Evolutionary conservation across 2,329 filamentous ascomycete species (phyloP).

Genomic region (Fusarium abutilonis): DNA sequence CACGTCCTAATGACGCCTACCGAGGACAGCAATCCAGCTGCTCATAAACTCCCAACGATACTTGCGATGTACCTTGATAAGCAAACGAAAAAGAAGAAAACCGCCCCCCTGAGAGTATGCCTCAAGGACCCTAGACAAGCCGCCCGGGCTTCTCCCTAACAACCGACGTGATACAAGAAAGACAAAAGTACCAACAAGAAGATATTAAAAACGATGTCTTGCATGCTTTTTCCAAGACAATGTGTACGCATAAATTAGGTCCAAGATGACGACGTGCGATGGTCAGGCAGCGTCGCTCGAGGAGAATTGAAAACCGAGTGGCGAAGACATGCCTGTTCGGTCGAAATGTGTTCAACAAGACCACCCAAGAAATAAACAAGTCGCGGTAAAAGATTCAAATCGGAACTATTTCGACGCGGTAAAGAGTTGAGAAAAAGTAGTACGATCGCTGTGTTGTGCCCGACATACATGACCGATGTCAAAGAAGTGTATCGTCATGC

Average conservation of each 20-base stretch:
- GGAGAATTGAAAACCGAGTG: constrained; percentile 39
- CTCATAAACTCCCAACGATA: constrained; percentile 37
- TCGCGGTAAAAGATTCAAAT: constrained; percentile 46
- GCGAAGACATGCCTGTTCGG: constrained; percentile 30
- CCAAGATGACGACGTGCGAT: constrained; percentile 39
- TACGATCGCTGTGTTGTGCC: constrained; percentile 70
- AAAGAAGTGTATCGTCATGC: constrained; percentile 65
- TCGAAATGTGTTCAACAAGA: constrained; percentile 45
- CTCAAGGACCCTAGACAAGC: constrained; percentile 45
- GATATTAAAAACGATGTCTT: constrained; percentile 42
- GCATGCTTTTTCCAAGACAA: constrained; percentile 42
- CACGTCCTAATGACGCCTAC: constrained; percentile 29
- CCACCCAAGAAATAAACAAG: constrained; percentile 45
- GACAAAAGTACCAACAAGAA: constrained; percentile 33
- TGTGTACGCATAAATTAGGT: constrained; percentile 47
- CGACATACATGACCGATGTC: constrained; percentile 68
- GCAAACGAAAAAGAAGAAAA: constrained; percentile 24
- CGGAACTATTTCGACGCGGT: constrained; percentile 41
- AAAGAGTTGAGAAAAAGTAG: constrained; percentile 47
- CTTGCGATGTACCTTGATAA: constrained; percentile 24
- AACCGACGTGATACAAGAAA: constrained; percentile 38
- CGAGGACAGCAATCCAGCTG: constrained; percentile 37
- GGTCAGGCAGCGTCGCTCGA: constrained; percentile 37
- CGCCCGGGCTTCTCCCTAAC: constrained; percentile 48
- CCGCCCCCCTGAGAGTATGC: constrained; percentile 37